Evolutionary conservation across 163 green algal genomes (phyloP).

Genomic region (Scenedesmus sp.): DNA sequence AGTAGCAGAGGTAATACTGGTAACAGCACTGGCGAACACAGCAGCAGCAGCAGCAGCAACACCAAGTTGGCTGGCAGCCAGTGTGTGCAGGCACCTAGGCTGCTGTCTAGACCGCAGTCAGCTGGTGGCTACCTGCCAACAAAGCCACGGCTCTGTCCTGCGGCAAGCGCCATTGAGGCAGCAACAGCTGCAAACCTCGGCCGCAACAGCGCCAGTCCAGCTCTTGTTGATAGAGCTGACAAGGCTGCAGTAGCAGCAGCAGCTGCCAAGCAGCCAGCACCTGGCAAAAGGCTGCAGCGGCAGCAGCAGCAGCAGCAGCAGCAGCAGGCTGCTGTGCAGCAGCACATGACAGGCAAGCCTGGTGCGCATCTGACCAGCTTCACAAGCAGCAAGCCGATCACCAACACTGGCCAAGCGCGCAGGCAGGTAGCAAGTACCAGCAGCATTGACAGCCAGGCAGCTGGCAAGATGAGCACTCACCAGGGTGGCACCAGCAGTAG

Average conservation of each 20-base stretch:
- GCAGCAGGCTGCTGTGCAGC: background rate
- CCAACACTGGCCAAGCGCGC: background rate
- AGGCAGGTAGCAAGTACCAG: background rate
- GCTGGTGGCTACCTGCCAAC: background rate
- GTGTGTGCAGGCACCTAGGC: background rate
- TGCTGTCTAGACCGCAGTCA: conserved; percentile 15
- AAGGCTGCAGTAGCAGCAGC: background rate
- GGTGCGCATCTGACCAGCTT: background rate
- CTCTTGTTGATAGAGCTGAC: background rate
- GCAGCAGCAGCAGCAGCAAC: conserved; percentile 2
- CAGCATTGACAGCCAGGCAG: background rate
- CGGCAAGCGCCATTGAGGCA: background rate
- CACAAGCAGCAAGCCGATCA: background rate
- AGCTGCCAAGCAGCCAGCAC: background rate
- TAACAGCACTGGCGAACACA: background rate
- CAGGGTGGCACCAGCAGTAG: background rate
- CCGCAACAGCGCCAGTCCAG: background rate
- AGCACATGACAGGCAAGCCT: background rate
- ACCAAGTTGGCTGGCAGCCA: background rate
- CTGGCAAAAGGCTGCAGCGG: background rate
- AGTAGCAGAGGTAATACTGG: background rate
- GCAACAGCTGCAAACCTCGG: background rate
- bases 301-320: background rate
- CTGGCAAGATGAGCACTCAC: background rate
- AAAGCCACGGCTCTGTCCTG: background rate